Evolutionary conservation across 228 moss, liverwort and hornwort genomes (phyloP), one percentile per base, ranked within the genome.

Genomic region (Sphagnum fallax): DNA sequence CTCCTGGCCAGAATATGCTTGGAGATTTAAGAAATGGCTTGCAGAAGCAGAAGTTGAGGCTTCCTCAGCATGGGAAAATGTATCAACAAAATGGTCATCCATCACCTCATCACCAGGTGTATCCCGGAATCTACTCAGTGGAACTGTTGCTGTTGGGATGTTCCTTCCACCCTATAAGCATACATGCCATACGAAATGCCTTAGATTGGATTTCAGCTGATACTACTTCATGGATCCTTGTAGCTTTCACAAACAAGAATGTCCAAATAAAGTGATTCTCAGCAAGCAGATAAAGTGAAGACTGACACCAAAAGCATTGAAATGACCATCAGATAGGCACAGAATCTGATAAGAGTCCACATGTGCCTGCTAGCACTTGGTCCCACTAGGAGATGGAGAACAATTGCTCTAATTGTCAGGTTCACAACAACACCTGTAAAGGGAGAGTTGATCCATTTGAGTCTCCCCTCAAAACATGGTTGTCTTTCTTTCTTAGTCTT

Each of bases 81-180:
- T 49, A 67, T 79, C 76, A 8, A 77, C 83, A 47, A 86, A 78
- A 64, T 78, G 70, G 74, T 86, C 88, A 74, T 84, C 94, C 80
- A 84, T 82, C 70, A 73, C 64, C 47, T 78, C 83, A 59, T 90
- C 86, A 69, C 82, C 77, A 60, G 91, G 79, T 60, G 86, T 89
- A 70, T 94, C 90, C 69, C 74, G 81, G 65, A 88, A 83, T 70
- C 80, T 78, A 76, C 82, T 79, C 77, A 90, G 66, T 65, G 70
- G 76, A 76, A 70, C 68, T 72, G 84, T 81, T 71, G 77, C 72
- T 64, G 80, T 80, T 48, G 79, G 73, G 65, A 66, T 74, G 65
- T 64, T 6, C 67, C 79, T 88, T 64, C 77, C 72, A 53, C 65
- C 82, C 94, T 94, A 80, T 64, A 75, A 15, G 9, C 63, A 49